Conservation (phyloP, 2,329 filamentous ascomycete species). For the Colletotrichum horii region DNA sequence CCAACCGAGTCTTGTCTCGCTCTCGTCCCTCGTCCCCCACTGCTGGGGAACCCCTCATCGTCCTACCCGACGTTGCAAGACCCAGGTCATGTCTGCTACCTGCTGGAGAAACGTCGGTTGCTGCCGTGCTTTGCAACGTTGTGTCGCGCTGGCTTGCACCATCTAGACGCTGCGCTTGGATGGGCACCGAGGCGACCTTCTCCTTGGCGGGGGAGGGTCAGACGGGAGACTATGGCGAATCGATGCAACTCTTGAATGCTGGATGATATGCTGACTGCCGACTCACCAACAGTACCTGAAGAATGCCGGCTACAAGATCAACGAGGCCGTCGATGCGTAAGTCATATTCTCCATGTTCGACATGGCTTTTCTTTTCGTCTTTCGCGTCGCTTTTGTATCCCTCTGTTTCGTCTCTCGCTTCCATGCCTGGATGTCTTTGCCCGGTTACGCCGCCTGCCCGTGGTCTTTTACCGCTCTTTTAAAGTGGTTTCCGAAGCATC, state of each 20-base stretch:
- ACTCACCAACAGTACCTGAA: conserved; percentile 48
- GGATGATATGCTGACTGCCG: conserved; percentile 16
- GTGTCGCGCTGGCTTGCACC: neutral
- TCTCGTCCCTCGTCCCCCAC: neutral
- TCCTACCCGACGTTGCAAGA: neutral
- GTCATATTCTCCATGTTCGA: conserved; percentile 35
- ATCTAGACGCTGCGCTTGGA: neutral
- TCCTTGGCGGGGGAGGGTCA: neutral
- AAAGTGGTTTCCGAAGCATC: conserved; percentile 4
- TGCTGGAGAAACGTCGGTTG: conserved; percentile 2
- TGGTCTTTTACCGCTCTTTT: neutral
- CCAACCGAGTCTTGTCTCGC: neutral
- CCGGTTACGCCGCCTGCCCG: neutral
- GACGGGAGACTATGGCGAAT: neutral
- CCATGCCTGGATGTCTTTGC: neutral
- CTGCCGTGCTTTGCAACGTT: neutral
- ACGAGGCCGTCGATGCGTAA: conserved; percentile 63
- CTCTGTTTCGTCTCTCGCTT: neutral
- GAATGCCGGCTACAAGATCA: conserved; percentile 53
- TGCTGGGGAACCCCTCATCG: neutral
- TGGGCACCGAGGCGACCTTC: neutral
- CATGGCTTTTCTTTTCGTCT: conserved; percentile 18
- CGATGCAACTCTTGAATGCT: neutral
- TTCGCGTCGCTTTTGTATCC: neutral
- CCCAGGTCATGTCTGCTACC: neutral